phyloP scores from a whole-genome alignment of 108 stramenopile genomes.

The Cyclotella sp. region DNA sequence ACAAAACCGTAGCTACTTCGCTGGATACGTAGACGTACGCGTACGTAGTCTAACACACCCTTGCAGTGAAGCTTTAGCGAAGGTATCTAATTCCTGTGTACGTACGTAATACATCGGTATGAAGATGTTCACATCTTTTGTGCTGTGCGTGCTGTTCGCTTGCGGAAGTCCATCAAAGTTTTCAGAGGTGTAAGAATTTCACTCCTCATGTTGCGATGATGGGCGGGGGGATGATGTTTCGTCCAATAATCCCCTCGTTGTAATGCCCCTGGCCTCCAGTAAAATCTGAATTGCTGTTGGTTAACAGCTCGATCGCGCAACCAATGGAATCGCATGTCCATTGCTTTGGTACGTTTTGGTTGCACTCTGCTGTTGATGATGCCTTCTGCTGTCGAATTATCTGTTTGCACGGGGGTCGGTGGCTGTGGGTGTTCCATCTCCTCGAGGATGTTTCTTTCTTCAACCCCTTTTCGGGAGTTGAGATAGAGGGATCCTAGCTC shows the following conservation, averaged over 20 bases:
- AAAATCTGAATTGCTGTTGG: conserved; percentile 22
- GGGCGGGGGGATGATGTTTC: conserved; percentile 21
- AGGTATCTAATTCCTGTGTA: too few relatives aligned
- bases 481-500: conserved; percentile 47
- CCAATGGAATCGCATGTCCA: conserved; percentile 25
- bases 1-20: too few relatives aligned
- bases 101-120: not conserved
- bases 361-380: conserved; percentile 50
- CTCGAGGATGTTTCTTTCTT: conserved; percentile 24
- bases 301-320: conserved; percentile 14
- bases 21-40: too few relatives aligned
- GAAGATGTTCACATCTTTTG: not conserved
- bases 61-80: too few relatives aligned
- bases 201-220: conserved; percentile 26
- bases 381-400: conserved; percentile 56
- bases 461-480: conserved; percentile 43
- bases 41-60: too few relatives aligned
- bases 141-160: not conserved
- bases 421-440: conserved; percentile 40
- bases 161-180: not conserved
- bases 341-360: conserved; percentile 35
- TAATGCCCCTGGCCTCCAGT: conserved; percentile 4
- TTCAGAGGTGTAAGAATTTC: conserved; percentile 9
- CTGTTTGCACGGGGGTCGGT: conserved; percentile 41
- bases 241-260: conserved; percentile 13